Evolutionary conservation across 345 rosid species (phyloP).

Genomic region (Carallia pectinifolia): DNA sequence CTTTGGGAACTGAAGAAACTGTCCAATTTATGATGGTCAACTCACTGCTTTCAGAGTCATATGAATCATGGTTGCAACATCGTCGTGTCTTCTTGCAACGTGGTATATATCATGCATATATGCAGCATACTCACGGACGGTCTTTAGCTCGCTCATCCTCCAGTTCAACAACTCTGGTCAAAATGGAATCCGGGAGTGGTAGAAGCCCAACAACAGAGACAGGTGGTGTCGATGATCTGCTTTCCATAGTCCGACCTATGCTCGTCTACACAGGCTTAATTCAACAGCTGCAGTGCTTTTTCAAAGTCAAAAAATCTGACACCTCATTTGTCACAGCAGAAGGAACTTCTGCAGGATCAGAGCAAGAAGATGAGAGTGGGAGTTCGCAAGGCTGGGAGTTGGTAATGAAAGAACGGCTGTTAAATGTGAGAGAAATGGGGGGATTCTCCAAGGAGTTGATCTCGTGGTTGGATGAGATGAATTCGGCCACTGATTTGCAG

Average conservation of each 20-base stretch:
- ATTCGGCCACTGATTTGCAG: constrained; percentile 66
- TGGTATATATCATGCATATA: constrained; percentile 82
- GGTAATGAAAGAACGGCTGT: constrained; percentile 67
- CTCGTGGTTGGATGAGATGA: constrained; percentile 83
- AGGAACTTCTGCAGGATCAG: constrained; percentile 37
- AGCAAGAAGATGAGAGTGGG: constrained; percentile 43
- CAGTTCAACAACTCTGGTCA: constrained; percentile 23
- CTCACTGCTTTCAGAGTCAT: constrained; percentile 84
- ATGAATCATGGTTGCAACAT: constrained; percentile 91
- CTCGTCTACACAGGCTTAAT: constrained; percentile 86
- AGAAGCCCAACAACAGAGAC: constrained; percentile 40
- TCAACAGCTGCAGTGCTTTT: constrained; percentile 83
- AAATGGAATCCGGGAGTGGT: constrained; percentile 45
- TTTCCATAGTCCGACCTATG: constrained; percentile 69
- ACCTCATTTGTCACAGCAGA: constrained; percentile 29
- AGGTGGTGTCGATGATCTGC: constrained; percentile 48
- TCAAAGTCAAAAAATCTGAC: constrained; percentile 57
- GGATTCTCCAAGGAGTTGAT: constrained; percentile 81
- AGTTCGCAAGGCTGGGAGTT: constrained; percentile 75
- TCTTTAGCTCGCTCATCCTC: constrained; percentile 39
- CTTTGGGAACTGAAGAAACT: constrained; percentile 73
- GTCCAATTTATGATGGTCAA: constrained; percentile 98
- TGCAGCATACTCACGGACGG: constrained; percentile 89
- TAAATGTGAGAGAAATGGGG: constrained; percentile 75
- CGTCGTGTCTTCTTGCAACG: constrained; percentile 80